These are phyloP conservation scores for Fusarium sp. DNA, from an alignment of 2,329 filamentous ascomycete species.

Conservation along the genomic window DNA sequence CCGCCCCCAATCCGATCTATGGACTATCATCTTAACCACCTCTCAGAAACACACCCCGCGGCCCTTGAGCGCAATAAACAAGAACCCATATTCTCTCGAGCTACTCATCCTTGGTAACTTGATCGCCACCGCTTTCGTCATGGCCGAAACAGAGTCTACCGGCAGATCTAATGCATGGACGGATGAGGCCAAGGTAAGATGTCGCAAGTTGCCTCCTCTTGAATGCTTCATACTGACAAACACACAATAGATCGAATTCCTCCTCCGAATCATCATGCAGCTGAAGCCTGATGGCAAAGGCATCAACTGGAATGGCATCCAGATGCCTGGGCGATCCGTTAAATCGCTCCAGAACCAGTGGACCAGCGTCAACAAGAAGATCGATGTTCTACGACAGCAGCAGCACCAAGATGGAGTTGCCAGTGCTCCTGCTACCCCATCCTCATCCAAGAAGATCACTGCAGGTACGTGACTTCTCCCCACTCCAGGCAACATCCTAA, in stretches of 20 bases:
- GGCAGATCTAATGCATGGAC: slow-evolving; percentile 54
- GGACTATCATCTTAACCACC: neutral
- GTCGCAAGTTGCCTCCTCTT: neutral
- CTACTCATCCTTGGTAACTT: no score
- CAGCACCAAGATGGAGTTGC: slow-evolving; percentile 16
- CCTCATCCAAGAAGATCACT: slow-evolving; percentile 43
- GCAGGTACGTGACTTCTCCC: slow-evolving; percentile 37
- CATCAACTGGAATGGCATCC: slow-evolving; percentile 56
- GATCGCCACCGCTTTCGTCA: slow-evolving; percentile 26
- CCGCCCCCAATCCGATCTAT: neutral
- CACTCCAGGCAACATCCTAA: neutral
- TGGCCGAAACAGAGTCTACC: slow-evolving; percentile 44
- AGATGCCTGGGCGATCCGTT: slow-evolving; percentile 56
- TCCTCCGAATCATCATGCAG: slow-evolving; percentile 56
- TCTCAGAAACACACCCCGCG: neutral
- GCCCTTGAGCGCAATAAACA: neutral
- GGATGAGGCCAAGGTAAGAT: slow-evolving; percentile 55
- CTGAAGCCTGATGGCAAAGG: slow-evolving; percentile 51
- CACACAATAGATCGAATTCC: slow-evolving; percentile 52
- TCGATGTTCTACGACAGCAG: slow-evolving; percentile 54
- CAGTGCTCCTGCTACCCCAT: slow-evolving; percentile 22
- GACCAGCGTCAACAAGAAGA: slow-evolving; percentile 55
- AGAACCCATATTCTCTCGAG: neutral
- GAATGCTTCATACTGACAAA: neutral
- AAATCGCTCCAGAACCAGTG: slow-evolving; percentile 58